Conservation (phyloP, 1,284 basidiomycete species). For the Ceratorhiza oryzae-sativae region DNA sequence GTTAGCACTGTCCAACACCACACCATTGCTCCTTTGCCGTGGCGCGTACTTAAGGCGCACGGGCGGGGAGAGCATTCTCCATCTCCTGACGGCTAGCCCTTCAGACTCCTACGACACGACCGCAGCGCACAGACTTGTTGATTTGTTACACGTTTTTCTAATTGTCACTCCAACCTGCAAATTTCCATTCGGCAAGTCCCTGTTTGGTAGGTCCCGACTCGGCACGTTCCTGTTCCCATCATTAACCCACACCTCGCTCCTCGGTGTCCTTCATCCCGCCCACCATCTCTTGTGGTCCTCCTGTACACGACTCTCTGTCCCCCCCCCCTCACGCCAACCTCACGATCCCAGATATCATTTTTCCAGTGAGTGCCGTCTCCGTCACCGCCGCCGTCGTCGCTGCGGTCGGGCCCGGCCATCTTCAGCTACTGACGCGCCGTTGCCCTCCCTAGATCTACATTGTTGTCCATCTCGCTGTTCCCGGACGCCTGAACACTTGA, state of each 20-base stretch:
- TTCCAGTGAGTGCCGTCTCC: conserved; percentile 19
- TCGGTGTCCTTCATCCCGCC: conserved; percentile 32
- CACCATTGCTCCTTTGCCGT: conserved; percentile 22
- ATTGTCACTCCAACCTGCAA: conserved; percentile 30
- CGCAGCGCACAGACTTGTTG: conserved; percentile 32
- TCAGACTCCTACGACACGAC: conserved; percentile 28
- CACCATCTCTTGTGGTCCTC: conserved; percentile 3
- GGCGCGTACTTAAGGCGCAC: conserved; percentile 22
- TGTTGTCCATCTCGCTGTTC: conserved; percentile 8
- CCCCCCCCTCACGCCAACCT: conserved; percentile 21
- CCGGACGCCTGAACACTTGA: conserved; percentile 4
- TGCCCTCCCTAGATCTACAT: conserved; percentile 10
- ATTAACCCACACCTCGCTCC: conserved; percentile 24
- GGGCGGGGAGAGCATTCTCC: background rate
- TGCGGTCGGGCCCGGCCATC: background rate
- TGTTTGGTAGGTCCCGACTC: conserved; percentile 35
- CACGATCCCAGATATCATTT: conserved; percentile 29
- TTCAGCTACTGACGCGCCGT: background rate
- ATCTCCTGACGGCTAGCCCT: conserved; percentile 30
- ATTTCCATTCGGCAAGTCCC: conserved; percentile 32
- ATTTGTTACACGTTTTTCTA: conserved; percentile 28
- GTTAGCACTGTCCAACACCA: conserved; percentile 20
- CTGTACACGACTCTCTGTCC: conserved; percentile 22
- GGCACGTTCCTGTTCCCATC: conserved; percentile 39
- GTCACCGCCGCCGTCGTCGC: background rate